Conservation (phyloP, 305 asterid genomes). For the Fraxinus sp. region DNA sequence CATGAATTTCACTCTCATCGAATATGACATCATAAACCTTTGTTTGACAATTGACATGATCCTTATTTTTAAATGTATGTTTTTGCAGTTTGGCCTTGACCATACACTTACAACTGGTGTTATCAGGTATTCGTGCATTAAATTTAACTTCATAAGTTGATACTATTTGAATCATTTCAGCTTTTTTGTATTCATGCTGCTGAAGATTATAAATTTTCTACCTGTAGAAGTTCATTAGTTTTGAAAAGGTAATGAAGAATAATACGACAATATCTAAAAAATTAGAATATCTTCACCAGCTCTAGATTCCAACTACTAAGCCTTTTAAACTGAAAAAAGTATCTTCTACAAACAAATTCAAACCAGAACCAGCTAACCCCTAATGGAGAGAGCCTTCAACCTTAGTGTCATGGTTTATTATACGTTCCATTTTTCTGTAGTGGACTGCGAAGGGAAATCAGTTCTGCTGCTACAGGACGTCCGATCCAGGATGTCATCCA, state of each 20-base stretch:
- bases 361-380: neutral
- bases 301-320: neutral
- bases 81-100: slow-evolving; percentile 94
- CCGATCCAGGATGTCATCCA: slow-evolving; percentile 98
- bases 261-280: neutral
- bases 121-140: slow-evolving; percentile 61
- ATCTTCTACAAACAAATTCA: neutral
- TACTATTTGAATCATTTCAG: neutral
- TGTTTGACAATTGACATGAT: slow-evolving; percentile 22
- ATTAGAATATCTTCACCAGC: neutral
- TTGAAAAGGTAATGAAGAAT: slow-evolving; percentile 11
- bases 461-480: slow-evolving; percentile 98
- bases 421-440: slow-evolving; percentile 35
- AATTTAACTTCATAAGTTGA: slow-evolving; percentile 6
- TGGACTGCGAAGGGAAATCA: slow-evolving; percentile 94
- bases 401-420: neutral
- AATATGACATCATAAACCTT: slow-evolving; percentile 8
- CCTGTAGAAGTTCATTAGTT: slow-evolving; percentile 2
- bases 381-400: neutral
- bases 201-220: slow-evolving; percentile 5
- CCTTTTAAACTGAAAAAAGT: neutral
- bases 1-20: slow-evolving; percentile 8
- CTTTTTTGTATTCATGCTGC: slow-evolving; percentile 10
- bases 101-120: slow-evolving; percentile 99
- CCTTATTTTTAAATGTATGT: slow-evolving; percentile 19